Conservation (phyloP, 2,329 filamentous ascomycete species). For the Claviceps cyperi region DNA sequence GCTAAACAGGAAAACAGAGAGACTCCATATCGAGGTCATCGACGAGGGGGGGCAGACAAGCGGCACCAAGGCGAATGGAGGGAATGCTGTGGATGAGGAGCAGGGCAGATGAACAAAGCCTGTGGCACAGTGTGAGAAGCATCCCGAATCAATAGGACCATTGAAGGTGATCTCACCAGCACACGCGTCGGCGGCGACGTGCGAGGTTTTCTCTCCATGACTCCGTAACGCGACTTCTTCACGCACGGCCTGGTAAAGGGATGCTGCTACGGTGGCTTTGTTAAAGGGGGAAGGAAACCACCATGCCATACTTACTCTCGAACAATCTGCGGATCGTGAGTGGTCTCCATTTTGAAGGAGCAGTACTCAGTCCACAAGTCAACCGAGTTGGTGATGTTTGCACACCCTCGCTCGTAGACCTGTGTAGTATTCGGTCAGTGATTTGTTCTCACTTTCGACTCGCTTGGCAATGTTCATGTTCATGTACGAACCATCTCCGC, state of each 20-base stretch:
- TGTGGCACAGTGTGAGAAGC: slow-evolving; percentile 52
- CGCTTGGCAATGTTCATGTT: neutral
- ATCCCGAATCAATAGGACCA: slow-evolving; percentile 41
- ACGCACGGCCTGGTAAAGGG: slow-evolving; percentile 22
- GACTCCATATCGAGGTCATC: slow-evolving; percentile 11
- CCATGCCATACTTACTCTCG: slow-evolving; percentile 88
- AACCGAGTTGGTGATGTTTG: slow-evolving; percentile 83
- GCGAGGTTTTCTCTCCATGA: slow-evolving; percentile 16
- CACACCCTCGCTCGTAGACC: slow-evolving; percentile 92
- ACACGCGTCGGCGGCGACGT: slow-evolving; percentile 23
- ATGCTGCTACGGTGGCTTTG: slow-evolving; percentile 34
- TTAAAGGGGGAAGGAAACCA: slow-evolving; percentile 52
- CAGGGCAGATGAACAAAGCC: slow-evolving; percentile 35
- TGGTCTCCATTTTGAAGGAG: slow-evolving; percentile 94
- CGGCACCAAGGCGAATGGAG: slow-evolving; percentile 16
- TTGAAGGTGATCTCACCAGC: slow-evolving; percentile 61
- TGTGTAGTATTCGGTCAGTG: slow-evolving; percentile 19
- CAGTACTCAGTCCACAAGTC: slow-evolving; percentile 98
- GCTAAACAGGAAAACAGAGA: slow-evolving; percentile 31
- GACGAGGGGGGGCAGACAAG: slow-evolving; percentile 16
- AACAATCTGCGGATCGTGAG: slow-evolving; percentile 84
- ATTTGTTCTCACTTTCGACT: neutral
- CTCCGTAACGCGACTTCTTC: slow-evolving; percentile 17
- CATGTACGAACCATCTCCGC: slow-evolving; percentile 68
- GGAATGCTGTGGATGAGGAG: slow-evolving; percentile 24